phyloP scores from a whole-genome alignment of 2,329 filamentous ascomycete genomes.

The Colletotrichum liaoningense region DNA sequence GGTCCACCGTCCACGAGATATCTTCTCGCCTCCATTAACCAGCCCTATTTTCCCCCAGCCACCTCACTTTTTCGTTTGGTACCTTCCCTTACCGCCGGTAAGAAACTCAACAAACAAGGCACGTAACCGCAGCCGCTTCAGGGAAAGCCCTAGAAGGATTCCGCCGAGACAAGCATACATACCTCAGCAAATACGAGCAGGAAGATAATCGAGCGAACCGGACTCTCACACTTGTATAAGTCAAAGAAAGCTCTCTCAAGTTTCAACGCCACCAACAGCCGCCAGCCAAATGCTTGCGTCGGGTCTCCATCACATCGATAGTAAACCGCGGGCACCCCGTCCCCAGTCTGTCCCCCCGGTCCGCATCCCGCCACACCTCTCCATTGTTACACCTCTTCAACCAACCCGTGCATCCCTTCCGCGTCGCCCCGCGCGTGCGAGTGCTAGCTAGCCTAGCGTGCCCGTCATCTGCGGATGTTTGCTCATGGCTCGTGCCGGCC shows the following conservation, averaged over 20 bases:
- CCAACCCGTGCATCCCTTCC: slow-evolving; percentile 3
- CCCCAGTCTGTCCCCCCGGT: slow-evolving; percentile 2
- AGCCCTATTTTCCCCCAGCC: not conserved
- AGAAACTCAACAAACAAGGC: not conserved
- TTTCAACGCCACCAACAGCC: slow-evolving; percentile 15
- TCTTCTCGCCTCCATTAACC: not conserved
- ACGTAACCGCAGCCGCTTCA: not conserved
- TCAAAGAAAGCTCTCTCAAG: not conserved
- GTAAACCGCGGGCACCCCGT: not conserved
- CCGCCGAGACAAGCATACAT: slow-evolving; percentile 1
- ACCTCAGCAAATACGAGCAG: slow-evolving; percentile 10
- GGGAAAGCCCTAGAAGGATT: not conserved
- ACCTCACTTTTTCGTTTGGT: not conserved
- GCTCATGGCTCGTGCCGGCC: slow-evolving; percentile 33
- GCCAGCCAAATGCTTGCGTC: not conserved
- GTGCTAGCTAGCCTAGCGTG: slow-evolving; percentile 12
- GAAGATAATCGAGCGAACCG: not conserved
- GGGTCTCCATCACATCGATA: not conserved
- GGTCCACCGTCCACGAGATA: too few species aligned
- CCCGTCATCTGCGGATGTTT: slow-evolving; percentile 15
- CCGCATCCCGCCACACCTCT: slow-evolving; percentile 12
- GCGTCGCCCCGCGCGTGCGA: slow-evolving; percentile 23
- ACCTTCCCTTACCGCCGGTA: not conserved
- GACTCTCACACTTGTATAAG: slow-evolving; percentile 19
- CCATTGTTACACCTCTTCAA: not conserved